phyloP scores from a whole-genome alignment of 129 eudicot genomes.

The Centaurea solstitialis region DNA sequence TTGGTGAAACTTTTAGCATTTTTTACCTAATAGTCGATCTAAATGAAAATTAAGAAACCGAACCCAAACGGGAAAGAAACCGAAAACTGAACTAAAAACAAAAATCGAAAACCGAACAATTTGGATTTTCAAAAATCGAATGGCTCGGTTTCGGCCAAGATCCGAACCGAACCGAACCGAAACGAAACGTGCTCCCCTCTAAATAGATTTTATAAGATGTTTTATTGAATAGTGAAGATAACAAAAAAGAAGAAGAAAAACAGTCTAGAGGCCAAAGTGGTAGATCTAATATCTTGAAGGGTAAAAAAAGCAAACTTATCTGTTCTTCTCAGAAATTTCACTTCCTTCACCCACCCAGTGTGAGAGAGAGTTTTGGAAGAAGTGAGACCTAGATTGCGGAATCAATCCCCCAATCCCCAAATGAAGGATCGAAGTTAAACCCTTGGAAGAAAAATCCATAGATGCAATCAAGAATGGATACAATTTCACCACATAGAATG shows the following conservation, averaged over 20 bases:
- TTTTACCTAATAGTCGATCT: too few relatives aligned
- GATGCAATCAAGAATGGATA: constrained; percentile 21
- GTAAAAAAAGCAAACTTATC: not conserved
- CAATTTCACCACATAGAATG: not conserved
- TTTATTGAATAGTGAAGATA: not conserved
- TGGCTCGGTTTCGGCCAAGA: too few relatives aligned
- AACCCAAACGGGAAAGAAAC: too few relatives aligned
- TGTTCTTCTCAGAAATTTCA: constrained; percentile 2
- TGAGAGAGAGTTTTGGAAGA: constrained; percentile 2
- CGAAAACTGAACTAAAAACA: too few relatives aligned
- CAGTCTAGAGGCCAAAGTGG: not conserved
- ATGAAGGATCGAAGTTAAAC: constrained; percentile 1
- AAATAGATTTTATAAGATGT: too few relatives aligned
- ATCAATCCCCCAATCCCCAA: constrained; percentile 12
- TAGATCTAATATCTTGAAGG: not conserved
- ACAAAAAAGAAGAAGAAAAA: not conserved
- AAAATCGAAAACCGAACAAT: too few relatives aligned
- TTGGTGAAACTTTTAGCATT: too few relatives aligned
- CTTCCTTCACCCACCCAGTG: constrained; percentile 1
- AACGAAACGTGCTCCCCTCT: too few relatives aligned
- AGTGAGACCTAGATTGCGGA: constrained; percentile 26
- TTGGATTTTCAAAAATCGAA: too few relatives aligned
- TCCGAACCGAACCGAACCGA: too few relatives aligned
- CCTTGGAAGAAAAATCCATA: constrained; percentile 15
- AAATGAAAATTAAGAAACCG: too few relatives aligned